phyloP scores from a whole-genome alignment of 2,329 filamentous ascomycete genomes.

The Fusarium caatingaense region DNA sequence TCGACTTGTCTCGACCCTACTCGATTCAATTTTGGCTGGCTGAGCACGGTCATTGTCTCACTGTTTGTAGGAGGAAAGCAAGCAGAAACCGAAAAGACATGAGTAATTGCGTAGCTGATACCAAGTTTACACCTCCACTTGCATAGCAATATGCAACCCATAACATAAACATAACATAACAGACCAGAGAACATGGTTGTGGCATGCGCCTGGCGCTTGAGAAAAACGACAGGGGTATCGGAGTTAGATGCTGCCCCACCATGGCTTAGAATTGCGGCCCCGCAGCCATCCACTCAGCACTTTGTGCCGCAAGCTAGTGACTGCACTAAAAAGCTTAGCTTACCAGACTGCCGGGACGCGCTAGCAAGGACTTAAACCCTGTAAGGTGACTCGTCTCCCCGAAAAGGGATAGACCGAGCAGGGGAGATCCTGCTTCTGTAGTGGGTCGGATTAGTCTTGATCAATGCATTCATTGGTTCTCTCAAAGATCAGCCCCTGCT shows the following conservation, averaged over 20 bases:
- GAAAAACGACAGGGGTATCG: constrained; percentile 40
- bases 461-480: constrained; percentile 35
- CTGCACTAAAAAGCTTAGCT: constrained; percentile 43
- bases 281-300: constrained; percentile 45
- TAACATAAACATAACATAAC: constrained; percentile 38
- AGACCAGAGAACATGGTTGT: not conserved
- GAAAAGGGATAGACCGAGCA: constrained; percentile 18
- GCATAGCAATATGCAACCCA: constrained; percentile 37
- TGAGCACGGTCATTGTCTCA: not conserved
- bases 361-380: constrained; percentile 43
- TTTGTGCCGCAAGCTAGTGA: constrained; percentile 31
- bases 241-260: constrained; percentile 16
- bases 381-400: constrained; percentile 18
- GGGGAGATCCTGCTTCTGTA: constrained; percentile 15
- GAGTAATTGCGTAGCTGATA: constrained; percentile 32
- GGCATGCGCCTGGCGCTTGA: constrained; percentile 35
- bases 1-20: constrained; percentile 9
- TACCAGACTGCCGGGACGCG: constrained; percentile 53
- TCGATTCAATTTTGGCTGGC: constrained; percentile 16
- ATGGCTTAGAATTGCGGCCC: constrained; percentile 36
- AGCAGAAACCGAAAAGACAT: constrained; percentile 24
- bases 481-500: constrained; percentile 15
- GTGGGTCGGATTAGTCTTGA: not conserved
- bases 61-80: not conserved
- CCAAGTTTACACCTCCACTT: constrained; percentile 30